A percentile compares a stretch with the other conserved stretches of the same genome.
Conservation (phyloP, 441 rosid species). For the Jatropha multifida region DNA sequence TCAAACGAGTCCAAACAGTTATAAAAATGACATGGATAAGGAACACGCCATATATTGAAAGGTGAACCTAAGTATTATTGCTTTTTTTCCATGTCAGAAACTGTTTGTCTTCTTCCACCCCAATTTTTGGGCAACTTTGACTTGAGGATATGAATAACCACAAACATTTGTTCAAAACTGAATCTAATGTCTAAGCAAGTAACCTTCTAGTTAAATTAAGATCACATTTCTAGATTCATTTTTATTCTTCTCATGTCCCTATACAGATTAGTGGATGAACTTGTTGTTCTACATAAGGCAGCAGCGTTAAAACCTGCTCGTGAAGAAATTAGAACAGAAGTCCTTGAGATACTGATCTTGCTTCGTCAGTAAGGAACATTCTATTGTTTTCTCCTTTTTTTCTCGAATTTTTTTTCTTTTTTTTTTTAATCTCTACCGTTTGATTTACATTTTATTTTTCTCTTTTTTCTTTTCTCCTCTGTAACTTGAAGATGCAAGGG, state of each 20-base stretch:
- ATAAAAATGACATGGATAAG: constrained; percentile 80
- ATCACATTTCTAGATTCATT: background rate
- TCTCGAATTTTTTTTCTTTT: background rate
- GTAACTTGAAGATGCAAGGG: constrained; percentile 53
- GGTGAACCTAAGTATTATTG: constrained; percentile 37
- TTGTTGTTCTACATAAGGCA: constrained; percentile 59
- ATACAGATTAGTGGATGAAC: constrained; percentile 81
- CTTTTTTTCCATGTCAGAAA: background rate
- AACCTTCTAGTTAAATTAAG: background rate
- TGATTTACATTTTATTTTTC: background rate
- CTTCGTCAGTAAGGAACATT: constrained; percentile 59
- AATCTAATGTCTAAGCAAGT: background rate
- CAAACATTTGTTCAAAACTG: background rate
- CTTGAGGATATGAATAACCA: background rate
- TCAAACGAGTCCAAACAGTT: constrained; percentile 50
- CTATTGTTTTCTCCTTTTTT: background rate
- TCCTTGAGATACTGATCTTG: constrained; percentile 51
- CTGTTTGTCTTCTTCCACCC: background rate
- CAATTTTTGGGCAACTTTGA: background rate
- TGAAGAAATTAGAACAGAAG: constrained; percentile 57
- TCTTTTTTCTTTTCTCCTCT: background rate
- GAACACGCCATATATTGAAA: constrained; percentile 59
- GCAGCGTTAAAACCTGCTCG: constrained; percentile 60
- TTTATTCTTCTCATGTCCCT: constrained; percentile 6
- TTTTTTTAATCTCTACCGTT: background rate